phyloP scores from a whole-genome alignment of 177 flowering plant genomes.

The Vitis hybrid region DNA sequence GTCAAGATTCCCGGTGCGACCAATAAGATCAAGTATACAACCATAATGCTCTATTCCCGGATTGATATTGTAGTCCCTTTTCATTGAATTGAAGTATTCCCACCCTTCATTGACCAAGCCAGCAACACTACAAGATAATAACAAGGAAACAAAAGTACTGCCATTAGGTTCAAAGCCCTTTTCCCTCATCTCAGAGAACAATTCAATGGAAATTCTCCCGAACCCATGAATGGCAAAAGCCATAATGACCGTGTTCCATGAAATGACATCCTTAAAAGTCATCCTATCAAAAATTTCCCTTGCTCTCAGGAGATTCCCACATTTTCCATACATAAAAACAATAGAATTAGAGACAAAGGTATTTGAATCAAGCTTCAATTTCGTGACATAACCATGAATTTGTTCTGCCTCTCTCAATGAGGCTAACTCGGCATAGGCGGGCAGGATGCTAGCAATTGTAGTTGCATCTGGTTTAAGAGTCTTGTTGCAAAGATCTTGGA shows the following conservation, averaged over 20 bases:
- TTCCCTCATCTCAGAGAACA: constrained; percentile 47
- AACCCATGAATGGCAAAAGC: constrained; percentile 72
- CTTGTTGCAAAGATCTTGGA: constrained; percentile 27
- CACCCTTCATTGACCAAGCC: constrained; percentile 68
- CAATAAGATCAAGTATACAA: constrained; percentile 70
- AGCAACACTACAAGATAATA: constrained; percentile 60
- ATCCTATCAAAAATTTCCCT: constrained; percentile 40
- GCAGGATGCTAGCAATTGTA: constrained; percentile 56
- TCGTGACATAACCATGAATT: constrained; percentile 46
- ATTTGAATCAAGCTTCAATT: constrained; percentile 28
- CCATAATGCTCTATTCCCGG: constrained; percentile 71
- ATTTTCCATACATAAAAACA: constrained; percentile 58
- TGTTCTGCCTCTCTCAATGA: constrained; percentile 44
- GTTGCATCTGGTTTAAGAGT: constrained; percentile 42
- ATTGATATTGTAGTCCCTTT: constrained; percentile 39
- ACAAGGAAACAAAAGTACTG: constrained; percentile 59
- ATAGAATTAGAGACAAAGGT: constrained; percentile 51
- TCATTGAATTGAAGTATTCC: constrained; percentile 54
- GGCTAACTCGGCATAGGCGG: constrained; percentile 58
- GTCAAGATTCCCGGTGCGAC: constrained; percentile 52
- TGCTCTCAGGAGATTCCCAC: constrained; percentile 51
- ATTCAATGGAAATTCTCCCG: constrained; percentile 35
- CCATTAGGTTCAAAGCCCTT: constrained; percentile 45
- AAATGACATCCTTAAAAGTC: constrained; percentile 44
- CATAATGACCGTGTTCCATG: constrained; percentile 74